Base-by-base conservation (phyloP, 2,329 filamentous ascomycete genomes). In the Cladosporium sp. region DNA sequence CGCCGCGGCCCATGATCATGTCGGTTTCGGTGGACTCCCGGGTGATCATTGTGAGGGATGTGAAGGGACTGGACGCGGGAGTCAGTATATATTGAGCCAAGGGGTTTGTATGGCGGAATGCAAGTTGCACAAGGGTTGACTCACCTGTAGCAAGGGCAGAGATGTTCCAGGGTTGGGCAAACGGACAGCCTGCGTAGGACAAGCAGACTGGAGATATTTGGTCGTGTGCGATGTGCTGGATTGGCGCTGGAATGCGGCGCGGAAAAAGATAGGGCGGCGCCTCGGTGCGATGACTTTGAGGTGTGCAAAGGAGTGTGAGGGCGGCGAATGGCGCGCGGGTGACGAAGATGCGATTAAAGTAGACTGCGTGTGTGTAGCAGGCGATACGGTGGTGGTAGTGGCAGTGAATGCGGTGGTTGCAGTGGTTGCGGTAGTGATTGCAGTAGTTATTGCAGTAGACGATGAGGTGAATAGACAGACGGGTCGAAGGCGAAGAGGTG, bases 1-100 rank as follows among this genome's bases (percentile, higher is more conserved):
- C 70, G 53, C 71, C 71, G 55, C 71, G 69, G 50, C 71, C 71
- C 71, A 73, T 73, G 65, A 72, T 72, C 49, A 57, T 53, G 61
- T 60, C 68, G 40, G 67, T 62, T 55, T 66, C 61, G 48, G 47
- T 46, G 45, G 63, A 64, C 50, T 67, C 67, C 62, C 66, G 62
- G 62, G 66, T 58, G 54, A 72, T 72, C 69, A 72, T 71, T 47
- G 53, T 66, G 61, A 40, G 52, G 18, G 51, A 29, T 41, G 33
- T 22, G 36, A 43, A 39, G 11, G 18, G 27, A 33, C 32, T 39
- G 43, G 32, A 39, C 32, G 16, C 16, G 48, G 16, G 36, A 38
- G 47, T 47, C 51, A 47, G 35, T 22, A 51, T 36, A 40, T 45
- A 46, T 35, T 7, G 48, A 29, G 29, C 38, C 36, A 19, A 43